Evolutionary conservation across 2,329 filamentous ascomycete genomes (phyloP), one percentile per base, ranked within the genome.

Genomic region (Celoporthe dispersa): DNA sequence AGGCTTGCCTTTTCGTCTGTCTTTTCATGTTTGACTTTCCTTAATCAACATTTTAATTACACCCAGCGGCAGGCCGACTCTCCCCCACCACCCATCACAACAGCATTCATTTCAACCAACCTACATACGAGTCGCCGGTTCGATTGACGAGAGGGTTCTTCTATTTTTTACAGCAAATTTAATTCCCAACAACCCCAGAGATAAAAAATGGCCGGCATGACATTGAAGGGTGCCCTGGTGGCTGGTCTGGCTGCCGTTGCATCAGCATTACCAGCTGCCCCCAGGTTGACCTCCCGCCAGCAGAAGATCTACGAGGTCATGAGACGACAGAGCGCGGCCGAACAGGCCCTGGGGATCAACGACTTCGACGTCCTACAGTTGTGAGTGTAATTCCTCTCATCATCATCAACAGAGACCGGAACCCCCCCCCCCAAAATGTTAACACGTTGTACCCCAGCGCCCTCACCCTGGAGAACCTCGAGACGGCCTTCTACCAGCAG

Each of bases 391-490:
- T 25, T 51, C 22, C 8, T 44, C 4, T 6, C 41, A 41, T 59
- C 39, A 19, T 35, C n/a, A n/a, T n/a, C n/a, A n/a, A n/a, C n/a
- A n/a, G n/a, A 16, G 53, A 31, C 2, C 4, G 14, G 37, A 41
- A 25, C 2, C 51, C 37, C n/a, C n/a, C n/a, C n/a, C n/a, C n/a
- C n/a, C n/a, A n/a, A n/a, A 31, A 16, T 25, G 28, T 67, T 51
- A 74, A 73, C 68, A 71, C 74, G 68, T 73, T 57, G 44, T 67
- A 25, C 44, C 25, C 37, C 73, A 91, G 89, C 77, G 91, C 91
- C 72, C 83, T 93, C 68, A 93, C 91, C 7, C 84, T 93, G 61
- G 92, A 94, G 81, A 90, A 91, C 81, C 90, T 94, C 75, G 92
- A 94, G 81, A 85, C 89, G 33, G 84, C 85, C 68, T 94, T 93